Conservation (phyloP, 176 grass and related monocot genomes). For the Musa schizocarpa region DNA sequence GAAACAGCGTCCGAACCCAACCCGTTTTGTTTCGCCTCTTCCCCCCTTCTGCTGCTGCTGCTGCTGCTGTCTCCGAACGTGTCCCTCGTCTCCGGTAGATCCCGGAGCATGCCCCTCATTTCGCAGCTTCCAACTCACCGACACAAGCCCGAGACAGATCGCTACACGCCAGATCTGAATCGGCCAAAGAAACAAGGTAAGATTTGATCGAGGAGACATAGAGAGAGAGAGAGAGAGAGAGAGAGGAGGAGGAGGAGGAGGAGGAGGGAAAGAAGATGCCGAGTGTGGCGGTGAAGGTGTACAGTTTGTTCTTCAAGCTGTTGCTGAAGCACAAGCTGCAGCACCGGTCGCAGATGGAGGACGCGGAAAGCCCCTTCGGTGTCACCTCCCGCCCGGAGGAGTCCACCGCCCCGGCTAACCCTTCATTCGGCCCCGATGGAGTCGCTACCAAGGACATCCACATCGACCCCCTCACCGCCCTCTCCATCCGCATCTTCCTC, state of each 20-base stretch:
- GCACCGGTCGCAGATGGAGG: not conserved
- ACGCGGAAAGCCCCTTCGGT: conserved; percentile 27
- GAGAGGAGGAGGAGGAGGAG: not conserved
- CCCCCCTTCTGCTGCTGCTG: too few relatives aligned
- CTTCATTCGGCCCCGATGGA: conserved; percentile 48
- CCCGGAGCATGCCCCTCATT: too few relatives aligned
- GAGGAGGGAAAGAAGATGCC: conserved; percentile 32
- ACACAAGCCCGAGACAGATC: too few relatives aligned
- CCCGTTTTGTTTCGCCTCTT: too few relatives aligned
- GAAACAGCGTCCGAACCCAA: too few relatives aligned
- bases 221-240: not conserved
- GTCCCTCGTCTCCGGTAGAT: too few relatives aligned
- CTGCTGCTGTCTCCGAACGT: too few relatives aligned
- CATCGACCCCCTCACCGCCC: conserved; percentile 59
- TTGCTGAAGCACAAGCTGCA: conserved; percentile 77
- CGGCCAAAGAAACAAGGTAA: not conserved
- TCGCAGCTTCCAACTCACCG: too few relatives aligned
- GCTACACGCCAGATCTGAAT: too few relatives aligned
- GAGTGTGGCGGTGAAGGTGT: conserved; percentile 79
- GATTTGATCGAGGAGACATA: not conserved
- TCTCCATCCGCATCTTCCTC: conserved; percentile 65
- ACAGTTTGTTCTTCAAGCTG: conserved; percentile 98
- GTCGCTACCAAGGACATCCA: conserved; percentile 79
- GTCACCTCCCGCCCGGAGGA: conserved; percentile 59
- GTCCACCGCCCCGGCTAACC: conserved; percentile 56